Evolutionary conservation across 257 asterid species (phyloP).

Genomic region (Paraleonurus japonicus): DNA sequence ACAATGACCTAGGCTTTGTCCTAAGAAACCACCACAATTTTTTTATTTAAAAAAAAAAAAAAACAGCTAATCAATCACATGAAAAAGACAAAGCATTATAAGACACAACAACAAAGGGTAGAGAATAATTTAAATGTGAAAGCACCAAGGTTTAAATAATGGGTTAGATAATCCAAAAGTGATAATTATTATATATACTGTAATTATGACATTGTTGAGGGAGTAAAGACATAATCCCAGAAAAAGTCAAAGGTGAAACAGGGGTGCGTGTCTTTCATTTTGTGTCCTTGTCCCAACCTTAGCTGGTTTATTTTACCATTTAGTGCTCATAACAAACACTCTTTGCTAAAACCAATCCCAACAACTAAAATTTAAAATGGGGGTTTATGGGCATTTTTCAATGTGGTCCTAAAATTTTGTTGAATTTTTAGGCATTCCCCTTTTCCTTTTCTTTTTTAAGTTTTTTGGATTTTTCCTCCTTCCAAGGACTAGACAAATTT

Average conservation of each 20-base stretch:
- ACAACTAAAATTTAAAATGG: conserved; percentile 31
- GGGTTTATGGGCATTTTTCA: conserved; percentile 22
- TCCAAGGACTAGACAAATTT: neutral
- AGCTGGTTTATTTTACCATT: conserved; percentile 49
- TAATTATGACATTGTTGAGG: conserved; percentile 16
- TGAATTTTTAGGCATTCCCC: neutral
- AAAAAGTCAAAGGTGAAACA: conserved; percentile 33
- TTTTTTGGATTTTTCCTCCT: neutral
- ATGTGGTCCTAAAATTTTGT: conserved; percentile 27
- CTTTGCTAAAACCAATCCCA: conserved; percentile 32
- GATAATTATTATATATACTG: conserved; percentile 7
- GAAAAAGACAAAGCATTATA: conserved; percentile 41
- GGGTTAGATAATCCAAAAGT: conserved; percentile 19
- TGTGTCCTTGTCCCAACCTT: conserved; percentile 43
- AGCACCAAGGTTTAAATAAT: conserved; percentile 8
- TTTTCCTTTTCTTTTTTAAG: neutral
- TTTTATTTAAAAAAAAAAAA: neutral
- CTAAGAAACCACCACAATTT: conserved; percentile 4
- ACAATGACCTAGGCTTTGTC: conserved; percentile 44
- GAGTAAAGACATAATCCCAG: conserved; percentile 20
- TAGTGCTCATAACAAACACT: conserved; percentile 34
- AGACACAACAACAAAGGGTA: conserved; percentile 28
- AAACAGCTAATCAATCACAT: conserved; percentile 43
- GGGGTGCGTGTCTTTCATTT: conserved; percentile 25
- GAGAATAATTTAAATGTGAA: conserved; percentile 12